Conservation (phyloP, 139 green algal genomes). For the Chlamydomonas applanata region DNA sequence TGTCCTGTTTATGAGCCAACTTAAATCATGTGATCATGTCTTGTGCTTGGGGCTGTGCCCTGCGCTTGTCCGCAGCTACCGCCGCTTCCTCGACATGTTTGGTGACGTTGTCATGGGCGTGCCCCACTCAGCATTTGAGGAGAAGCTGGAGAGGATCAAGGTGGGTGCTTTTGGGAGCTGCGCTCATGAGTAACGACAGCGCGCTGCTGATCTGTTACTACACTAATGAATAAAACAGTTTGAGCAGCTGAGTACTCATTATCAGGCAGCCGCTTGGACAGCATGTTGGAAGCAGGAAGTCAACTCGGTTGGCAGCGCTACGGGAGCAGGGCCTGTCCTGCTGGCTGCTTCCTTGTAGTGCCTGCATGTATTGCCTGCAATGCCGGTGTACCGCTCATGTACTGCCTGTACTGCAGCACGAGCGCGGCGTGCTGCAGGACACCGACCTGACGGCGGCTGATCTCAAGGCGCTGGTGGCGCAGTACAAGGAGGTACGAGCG, state of each 20-base stretch:
- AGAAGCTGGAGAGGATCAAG: conserved; percentile 74
- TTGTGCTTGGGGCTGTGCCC: background rate
- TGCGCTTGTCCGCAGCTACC: conserved; percentile 40
- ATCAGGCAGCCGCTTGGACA: no score
- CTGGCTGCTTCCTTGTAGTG: background rate
- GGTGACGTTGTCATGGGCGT: conserved; percentile 82
- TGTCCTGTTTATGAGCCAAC: no score
- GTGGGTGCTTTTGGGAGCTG: conserved; percentile 50
- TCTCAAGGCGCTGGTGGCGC: conserved; percentile 67
- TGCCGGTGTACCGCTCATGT: no score
- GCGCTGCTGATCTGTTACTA: no score
- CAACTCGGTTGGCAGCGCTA: no score
- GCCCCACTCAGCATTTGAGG: conserved; percentile 77
- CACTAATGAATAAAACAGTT: no score
- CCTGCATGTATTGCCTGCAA: background rate
- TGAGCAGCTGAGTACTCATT: no score
- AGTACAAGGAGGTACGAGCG: conserved; percentile 66
- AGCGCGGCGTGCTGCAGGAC: conserved; percentile 55
- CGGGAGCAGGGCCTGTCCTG: no score
- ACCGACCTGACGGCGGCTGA: conserved; percentile 73
- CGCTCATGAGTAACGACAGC: no score
- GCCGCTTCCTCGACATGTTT: conserved; percentile 89
- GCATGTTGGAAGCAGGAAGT: no score
- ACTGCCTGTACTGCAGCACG: conserved; percentile 8
- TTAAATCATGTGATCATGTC: background rate